These are phyloP conservation scores for Lenwebbia sp. DNA, from an alignment of 345 rosid genomes.

Conservation along the genomic window DNA sequence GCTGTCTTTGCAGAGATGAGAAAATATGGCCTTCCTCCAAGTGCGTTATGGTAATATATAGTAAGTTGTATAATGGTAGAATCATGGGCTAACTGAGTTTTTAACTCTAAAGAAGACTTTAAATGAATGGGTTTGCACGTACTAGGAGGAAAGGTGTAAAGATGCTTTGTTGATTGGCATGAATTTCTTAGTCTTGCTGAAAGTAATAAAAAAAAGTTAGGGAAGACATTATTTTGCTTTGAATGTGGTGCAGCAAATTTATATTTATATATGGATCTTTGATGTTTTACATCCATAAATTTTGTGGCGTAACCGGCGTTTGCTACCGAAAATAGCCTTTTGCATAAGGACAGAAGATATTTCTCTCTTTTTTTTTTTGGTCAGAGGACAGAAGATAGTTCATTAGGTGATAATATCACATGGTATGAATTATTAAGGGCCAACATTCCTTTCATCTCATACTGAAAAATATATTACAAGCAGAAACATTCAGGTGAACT, in stretches of 20 bases:
- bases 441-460: background rate
- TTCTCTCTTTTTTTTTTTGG: background rate
- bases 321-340: background rate
- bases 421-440: background rate
- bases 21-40: slow-evolving; percentile 58
- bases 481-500: background rate
- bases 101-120: background rate
- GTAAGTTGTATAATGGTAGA: background rate
- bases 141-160: background rate
- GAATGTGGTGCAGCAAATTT: background rate
- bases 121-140: background rate
- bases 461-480: background rate
- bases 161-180: background rate
- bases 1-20: slow-evolving; percentile 73
- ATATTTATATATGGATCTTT: background rate
- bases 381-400: background rate
- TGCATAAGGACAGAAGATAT: background rate
- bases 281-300: background rate
- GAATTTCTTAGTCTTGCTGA: background rate
- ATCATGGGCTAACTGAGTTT: background rate
- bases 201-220: background rate
- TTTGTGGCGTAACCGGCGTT: background rate
- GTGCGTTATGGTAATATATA: slow-evolving; percentile 28
- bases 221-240: background rate
- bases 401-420: background rate